These are phyloP conservation scores for Parathielavia hyrcaniae DNA, from an alignment of 495 filamentous ascomycete genomes.

Conservation along the genomic window DNA sequence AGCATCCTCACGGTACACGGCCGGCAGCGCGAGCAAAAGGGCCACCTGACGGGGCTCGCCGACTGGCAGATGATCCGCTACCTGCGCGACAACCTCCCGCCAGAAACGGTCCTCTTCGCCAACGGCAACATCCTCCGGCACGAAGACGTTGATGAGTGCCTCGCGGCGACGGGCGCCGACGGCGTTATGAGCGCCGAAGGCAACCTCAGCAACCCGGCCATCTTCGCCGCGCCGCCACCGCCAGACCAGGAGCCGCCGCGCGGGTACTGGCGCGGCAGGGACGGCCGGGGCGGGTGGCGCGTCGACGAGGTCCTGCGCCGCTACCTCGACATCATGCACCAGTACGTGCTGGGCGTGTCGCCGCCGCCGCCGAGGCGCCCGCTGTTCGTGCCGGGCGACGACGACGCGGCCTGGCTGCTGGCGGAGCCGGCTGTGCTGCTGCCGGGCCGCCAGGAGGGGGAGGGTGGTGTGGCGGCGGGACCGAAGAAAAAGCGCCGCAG, in stretches of 20 bases:
- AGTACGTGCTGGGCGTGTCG: slow-evolving; percentile 59
- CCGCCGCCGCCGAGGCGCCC: slow-evolving; percentile 58
- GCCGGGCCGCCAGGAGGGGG: slow-evolving; percentile 48
- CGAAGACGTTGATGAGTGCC: slow-evolving; percentile 70
- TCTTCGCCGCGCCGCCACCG: slow-evolving; percentile 66
- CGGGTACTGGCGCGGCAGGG: slow-evolving; percentile 77
- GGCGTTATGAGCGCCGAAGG: slow-evolving; percentile 95
- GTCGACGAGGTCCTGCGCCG: slow-evolving; percentile 81
- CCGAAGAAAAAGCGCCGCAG: slow-evolving; percentile 38
- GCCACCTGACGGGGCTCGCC: slow-evolving; percentile 87
- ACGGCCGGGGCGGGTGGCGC: slow-evolving; percentile 80
- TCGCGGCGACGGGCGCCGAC: slow-evolving; percentile 82
- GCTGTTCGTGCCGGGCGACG: slow-evolving; percentile 70
- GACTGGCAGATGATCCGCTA: slow-evolving; percentile 83
- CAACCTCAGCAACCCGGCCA: slow-evolving; percentile 81
- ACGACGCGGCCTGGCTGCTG: slow-evolving; percentile 43
- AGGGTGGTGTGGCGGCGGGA: slow-evolving; percentile 42
- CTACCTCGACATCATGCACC: slow-evolving; percentile 84
- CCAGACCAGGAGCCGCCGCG: slow-evolving; percentile 57
- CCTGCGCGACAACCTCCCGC: slow-evolving; percentile 74
- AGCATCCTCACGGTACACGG: slow-evolving; percentile 93
- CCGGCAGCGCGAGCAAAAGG: slow-evolving; percentile 82
- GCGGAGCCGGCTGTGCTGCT: slow-evolving; percentile 34
- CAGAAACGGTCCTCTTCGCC: slow-evolving; percentile 87
- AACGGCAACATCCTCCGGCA: slow-evolving; percentile 90